These are phyloP conservation scores for Macadamia tetraphylla DNA, from an alignment of 164 flowering plant species.

Conservation along the genomic window DNA sequence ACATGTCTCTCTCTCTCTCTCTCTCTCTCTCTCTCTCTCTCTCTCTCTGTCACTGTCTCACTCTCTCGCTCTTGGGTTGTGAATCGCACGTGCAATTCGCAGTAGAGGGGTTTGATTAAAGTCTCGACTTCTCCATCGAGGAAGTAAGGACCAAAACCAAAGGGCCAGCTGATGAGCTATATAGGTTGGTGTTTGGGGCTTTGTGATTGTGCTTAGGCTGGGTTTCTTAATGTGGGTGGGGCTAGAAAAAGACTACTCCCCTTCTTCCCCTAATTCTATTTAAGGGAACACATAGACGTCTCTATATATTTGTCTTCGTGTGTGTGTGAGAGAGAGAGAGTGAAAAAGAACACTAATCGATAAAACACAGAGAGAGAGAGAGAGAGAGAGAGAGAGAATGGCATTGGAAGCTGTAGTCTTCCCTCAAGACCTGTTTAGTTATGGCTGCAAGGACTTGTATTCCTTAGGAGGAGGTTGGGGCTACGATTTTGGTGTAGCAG, in stretches of 20 bases:
- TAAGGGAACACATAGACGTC: background rate
- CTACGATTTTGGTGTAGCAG: conserved; percentile 16
- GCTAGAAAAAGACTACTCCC: background rate
- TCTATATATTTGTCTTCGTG: background rate
- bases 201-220: background rate
- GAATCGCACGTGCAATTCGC: conserved; percentile 44
- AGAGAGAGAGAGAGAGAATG: conserved; percentile 29
- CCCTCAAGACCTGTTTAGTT: conserved; percentile 41
- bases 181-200: conserved; percentile 11
- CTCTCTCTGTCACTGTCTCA: background rate
- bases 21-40: background rate
- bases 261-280: background rate
- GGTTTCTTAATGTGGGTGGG: conserved; percentile 11
- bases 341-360: conserved; percentile 4
- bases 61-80: background rate
- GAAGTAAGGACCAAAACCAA: background rate
- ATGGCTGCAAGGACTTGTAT: conserved; percentile 34
- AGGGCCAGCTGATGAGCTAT: no score
- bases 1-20: background rate
- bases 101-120: conserved; percentile 25
- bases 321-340: conserved; percentile 1
- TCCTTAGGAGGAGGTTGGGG: conserved; percentile 17
- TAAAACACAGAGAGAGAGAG: background rate
- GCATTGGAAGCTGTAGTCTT: conserved; percentile 67
- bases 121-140: background rate